Conservation (phyloP, 2,329 filamentous ascomycete genomes). For the Ophiostoma piceae region DNA sequence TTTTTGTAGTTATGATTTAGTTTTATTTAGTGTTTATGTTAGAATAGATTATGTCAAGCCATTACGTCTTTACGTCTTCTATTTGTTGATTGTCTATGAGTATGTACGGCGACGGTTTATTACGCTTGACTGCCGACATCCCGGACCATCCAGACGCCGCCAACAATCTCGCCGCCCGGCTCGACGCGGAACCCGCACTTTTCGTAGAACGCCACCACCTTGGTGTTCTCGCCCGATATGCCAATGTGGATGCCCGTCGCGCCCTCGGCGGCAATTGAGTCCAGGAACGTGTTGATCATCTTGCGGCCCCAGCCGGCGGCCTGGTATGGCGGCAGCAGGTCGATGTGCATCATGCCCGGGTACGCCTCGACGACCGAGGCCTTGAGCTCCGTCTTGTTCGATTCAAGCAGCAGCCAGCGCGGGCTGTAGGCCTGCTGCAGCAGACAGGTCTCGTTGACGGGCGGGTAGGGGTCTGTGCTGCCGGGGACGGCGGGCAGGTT, state of each 20-base stretch:
- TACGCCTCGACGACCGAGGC: conserved; percentile 36
- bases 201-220: conserved; percentile 47
- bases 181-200: conserved; percentile 42
- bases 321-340: conserved; percentile 42
- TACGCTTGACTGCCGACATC: conserved; percentile 31
- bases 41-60: conserved; percentile 5
- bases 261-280: conserved; percentile 33
- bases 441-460: conserved; percentile 35
- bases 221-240: conserved; percentile 42
- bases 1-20: conserved; percentile 64
- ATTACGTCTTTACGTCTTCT: background rate
- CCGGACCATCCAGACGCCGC: conserved; percentile 40
- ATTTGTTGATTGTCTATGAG: too few relatives aligned
- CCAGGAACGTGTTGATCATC: conserved; percentile 41
- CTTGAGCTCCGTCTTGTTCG: conserved; percentile 30
- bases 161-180: conserved; percentile 34
- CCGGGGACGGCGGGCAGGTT: conserved; percentile 21
- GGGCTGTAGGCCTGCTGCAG: conserved; percentile 41
- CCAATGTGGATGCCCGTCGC: conserved; percentile 40
- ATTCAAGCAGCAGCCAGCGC: conserved; percentile 38
- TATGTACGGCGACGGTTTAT: too few relatives aligned
- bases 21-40: background rate
- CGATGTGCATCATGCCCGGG: conserved; percentile 47
- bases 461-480: conserved; percentile 18
- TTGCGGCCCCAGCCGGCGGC: conserved; percentile 42